These are phyloP conservation scores for Pseudopediastrum boryanum DNA, from an alignment of 139 green algal genomes.

Conservation along the genomic window DNA sequence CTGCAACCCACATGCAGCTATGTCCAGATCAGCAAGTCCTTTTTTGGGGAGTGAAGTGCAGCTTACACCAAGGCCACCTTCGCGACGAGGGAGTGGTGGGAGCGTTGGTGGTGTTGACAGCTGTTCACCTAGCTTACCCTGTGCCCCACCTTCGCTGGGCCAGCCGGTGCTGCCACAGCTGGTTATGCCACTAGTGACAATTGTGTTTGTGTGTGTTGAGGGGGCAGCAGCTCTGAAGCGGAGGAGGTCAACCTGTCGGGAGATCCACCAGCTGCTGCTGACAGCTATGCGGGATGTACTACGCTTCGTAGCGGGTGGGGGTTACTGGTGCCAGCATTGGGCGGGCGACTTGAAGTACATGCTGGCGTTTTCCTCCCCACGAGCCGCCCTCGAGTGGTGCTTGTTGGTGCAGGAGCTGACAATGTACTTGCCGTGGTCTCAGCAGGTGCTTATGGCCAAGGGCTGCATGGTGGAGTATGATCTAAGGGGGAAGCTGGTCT, in stretches of 20 bases:
- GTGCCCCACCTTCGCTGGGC: too few species aligned
- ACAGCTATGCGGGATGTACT: neutral
- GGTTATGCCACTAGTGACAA: slow-evolving; percentile 24
- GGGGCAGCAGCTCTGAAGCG: neutral
- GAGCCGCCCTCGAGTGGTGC: slow-evolving; percentile 53
- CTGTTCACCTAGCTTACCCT: too few species aligned
- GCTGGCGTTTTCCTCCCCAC: slow-evolving; percentile 43
- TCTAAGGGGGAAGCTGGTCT: neutral
- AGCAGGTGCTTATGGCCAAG: neutral
- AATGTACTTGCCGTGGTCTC: slow-evolving; percentile 56
- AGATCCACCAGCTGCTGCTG: neutral
- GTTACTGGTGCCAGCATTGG: neutral
- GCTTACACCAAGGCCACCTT: too few species aligned
- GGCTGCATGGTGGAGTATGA: neutral
- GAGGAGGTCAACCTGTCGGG: neutral
- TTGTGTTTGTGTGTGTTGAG: slow-evolving; percentile 33
- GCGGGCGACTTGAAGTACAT: slow-evolving; percentile 64
- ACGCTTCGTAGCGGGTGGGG: neutral
- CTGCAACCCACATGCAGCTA: neutral
- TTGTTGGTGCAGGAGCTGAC: slow-evolving; percentile 48
- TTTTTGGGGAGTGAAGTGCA: too few species aligned
- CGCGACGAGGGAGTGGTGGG: too few species aligned
- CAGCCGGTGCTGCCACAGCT: neutral
- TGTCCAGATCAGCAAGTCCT: neutral
- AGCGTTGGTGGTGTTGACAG: too few species aligned